Percentiles rank a stretch among this genome's conserved stretches.
These are phyloP conservation scores for Blastocystis sp. DNA, from an alignment of 352 stramenopile genomes.

Conservation along the genomic window DNA sequence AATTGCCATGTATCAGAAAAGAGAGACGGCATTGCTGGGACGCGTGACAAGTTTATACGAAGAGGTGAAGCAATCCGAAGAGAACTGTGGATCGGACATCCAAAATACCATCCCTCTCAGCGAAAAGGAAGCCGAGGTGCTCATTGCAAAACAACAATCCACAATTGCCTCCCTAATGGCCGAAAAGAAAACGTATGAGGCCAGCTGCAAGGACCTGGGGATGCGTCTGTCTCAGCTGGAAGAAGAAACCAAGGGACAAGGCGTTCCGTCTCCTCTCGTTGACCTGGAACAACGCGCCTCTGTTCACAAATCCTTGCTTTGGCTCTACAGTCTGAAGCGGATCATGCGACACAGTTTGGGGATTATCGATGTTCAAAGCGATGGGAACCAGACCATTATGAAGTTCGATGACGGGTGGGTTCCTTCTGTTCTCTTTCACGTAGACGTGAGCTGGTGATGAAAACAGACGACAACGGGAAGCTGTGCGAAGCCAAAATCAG, in stretches of 20 bases:
- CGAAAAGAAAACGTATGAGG: background rate
- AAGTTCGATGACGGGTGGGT: background rate
- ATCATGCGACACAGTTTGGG: conserved; percentile 30
- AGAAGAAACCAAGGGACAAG: background rate
- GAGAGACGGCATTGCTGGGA: background rate
- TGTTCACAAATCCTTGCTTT: background rate
- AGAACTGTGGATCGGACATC: conserved; percentile 34
- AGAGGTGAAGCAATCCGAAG: background rate
- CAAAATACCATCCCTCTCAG: conserved; percentile 11
- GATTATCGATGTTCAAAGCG: conserved; percentile 2
- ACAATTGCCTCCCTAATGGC: background rate
- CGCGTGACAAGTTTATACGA: background rate
- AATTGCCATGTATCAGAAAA: conserved; percentile 28
- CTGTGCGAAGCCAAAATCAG: background rate
- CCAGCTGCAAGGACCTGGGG: background rate
- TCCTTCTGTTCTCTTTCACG: background rate
- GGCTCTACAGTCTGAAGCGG: conserved; percentile 31
- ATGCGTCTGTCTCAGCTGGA: background rate
- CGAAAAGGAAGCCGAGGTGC: background rate
- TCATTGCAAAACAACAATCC: conserved; percentile 16
- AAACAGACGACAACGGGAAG: background rate
- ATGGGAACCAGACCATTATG: background rate
- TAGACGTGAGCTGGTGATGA: conserved; percentile 13
- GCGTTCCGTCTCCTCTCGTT: background rate
- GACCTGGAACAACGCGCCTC: background rate